Evolutionary conservation across 2,329 filamentous ascomycete genomes (phyloP).

Genomic region (Aspergillus intermedius): DNA sequence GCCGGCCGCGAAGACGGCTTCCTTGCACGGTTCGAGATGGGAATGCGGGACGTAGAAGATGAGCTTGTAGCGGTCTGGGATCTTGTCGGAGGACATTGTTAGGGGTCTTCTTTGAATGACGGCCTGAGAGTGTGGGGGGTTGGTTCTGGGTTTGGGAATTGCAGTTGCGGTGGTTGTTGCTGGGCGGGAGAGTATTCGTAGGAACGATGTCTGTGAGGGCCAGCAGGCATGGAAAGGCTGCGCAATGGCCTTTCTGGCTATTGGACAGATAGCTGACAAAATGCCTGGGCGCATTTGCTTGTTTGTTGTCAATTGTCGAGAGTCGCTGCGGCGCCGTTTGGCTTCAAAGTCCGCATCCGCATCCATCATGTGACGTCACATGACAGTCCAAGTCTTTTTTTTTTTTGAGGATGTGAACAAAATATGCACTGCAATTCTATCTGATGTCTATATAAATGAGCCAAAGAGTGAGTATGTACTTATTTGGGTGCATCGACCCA

Average conservation of each 20-base stretch:
- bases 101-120: background rate
- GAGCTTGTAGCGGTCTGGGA: slow-evolving; percentile 35
- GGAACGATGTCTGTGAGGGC: background rate
- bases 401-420: too few relatives aligned
- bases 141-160: background rate
- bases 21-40: slow-evolving; percentile 35
- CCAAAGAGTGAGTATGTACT: background rate
- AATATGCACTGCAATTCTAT: background rate
- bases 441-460: background rate
- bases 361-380: background rate
- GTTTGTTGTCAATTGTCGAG: background rate
- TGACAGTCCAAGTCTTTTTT: background rate
- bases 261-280: background rate
- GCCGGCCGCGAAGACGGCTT: slow-evolving; percentile 37
- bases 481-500: slow-evolving; percentile 44
- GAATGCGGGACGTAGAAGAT: slow-evolving; percentile 38
- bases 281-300: background rate
- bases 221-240: background rate
- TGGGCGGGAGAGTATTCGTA: background rate
- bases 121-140: background rate
- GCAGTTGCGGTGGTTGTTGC: background rate
- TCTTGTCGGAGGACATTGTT: slow-evolving; percentile 18
- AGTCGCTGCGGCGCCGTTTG: too few relatives aligned
- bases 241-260: background rate
- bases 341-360: too few relatives aligned